Percentiles rank a stretch among this genome's conserved stretches.
These are phyloP conservation scores for Aschersonia sp. DNA, from an alignment of 2,329 filamentous ascomycete genomes.

Conservation along the genomic window DNA sequence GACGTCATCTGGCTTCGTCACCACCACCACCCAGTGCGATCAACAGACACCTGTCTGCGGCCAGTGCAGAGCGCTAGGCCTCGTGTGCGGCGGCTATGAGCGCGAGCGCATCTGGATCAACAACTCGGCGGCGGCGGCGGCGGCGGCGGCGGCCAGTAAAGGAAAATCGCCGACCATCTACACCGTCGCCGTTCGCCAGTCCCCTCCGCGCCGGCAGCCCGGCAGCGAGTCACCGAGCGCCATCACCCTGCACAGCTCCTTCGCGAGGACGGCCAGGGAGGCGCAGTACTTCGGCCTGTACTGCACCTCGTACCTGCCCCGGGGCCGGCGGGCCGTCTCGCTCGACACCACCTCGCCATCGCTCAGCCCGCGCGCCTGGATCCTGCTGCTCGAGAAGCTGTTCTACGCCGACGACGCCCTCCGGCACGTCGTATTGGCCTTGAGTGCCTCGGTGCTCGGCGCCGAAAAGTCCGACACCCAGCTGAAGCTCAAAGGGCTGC, in stretches of 20 bases:
- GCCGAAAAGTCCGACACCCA: not conserved
- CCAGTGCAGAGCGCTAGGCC: not conserved
- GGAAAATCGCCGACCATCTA: not conserved
- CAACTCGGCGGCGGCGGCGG: not conserved
- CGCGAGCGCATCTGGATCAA: not conserved
- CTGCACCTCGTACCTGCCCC: not conserved
- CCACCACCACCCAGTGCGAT: not conserved
- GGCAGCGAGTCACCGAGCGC: not conserved
- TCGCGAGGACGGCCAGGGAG: not conserved
- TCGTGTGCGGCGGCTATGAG: not conserved
- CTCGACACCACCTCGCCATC: not conserved
- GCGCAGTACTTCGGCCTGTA: not conserved
- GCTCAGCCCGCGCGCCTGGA: not conserved
- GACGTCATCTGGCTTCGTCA: not conserved
- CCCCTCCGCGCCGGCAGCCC: not conserved
- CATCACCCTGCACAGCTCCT: not conserved
- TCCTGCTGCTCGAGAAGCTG: not conserved
- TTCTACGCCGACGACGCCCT: not conserved
- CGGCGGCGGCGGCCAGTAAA: not conserved
- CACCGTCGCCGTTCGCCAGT: not conserved
- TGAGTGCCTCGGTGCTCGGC: not conserved
- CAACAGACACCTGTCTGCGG: not conserved
- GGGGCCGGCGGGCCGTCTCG: not conserved
- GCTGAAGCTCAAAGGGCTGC: not conserved
- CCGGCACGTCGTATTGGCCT: not conserved